Evolutionary conservation across 495 filamentous ascomycete genomes (phyloP).

Genomic region (Chaetomidium leptoderma): DNA sequence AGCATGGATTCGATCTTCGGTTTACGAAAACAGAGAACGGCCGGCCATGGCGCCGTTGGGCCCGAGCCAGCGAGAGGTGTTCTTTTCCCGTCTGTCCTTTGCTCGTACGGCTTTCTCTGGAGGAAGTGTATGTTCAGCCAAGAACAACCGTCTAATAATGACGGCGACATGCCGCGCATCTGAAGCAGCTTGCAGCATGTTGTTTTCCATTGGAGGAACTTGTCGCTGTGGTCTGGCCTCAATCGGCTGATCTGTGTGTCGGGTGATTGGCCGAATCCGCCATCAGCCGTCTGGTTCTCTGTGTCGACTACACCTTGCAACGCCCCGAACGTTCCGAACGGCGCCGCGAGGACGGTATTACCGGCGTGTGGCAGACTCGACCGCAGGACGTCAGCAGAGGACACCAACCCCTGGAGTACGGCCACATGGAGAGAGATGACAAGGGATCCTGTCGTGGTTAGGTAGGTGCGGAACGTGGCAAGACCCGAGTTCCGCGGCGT

Average conservation of each 20-base stretch:
- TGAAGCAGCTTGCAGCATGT: slow-evolving; percentile 40
- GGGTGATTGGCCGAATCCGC: slow-evolving; percentile 42
- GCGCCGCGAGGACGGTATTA: slow-evolving; percentile 41
- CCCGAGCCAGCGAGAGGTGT: slow-evolving; percentile 34
- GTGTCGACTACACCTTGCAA: slow-evolving; percentile 33
- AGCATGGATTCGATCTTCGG: slow-evolving; percentile 23
- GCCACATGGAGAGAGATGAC: slow-evolving; percentile 43
- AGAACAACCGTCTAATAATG: slow-evolving; percentile 32
- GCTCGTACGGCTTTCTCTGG: slow-evolving; percentile 37
- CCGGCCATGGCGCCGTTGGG: slow-evolving; percentile 46
- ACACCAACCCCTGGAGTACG: slow-evolving; percentile 36
- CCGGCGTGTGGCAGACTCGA: slow-evolving; percentile 34
- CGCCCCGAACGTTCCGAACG: slow-evolving; percentile 45
- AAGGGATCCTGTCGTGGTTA: slow-evolving; percentile 47
- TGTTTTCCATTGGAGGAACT: slow-evolving; percentile 37
- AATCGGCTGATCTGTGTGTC: slow-evolving; percentile 41
- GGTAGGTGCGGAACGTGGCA: slow-evolving; percentile 45
- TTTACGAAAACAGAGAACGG: slow-evolving; percentile 49
- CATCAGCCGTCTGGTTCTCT: slow-evolving; percentile 24
- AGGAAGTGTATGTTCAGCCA: slow-evolving; percentile 38
- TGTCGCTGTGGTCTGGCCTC: slow-evolving; percentile 37
- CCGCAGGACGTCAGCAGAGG: slow-evolving; percentile 35
- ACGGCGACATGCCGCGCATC: slow-evolving; percentile 39
- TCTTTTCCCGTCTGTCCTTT: slow-evolving; percentile 39
- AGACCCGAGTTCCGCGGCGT: slow-evolving; percentile 31